Conservation (phyloP, 345 rosid species). For the Syzygium oleosum region DNA sequence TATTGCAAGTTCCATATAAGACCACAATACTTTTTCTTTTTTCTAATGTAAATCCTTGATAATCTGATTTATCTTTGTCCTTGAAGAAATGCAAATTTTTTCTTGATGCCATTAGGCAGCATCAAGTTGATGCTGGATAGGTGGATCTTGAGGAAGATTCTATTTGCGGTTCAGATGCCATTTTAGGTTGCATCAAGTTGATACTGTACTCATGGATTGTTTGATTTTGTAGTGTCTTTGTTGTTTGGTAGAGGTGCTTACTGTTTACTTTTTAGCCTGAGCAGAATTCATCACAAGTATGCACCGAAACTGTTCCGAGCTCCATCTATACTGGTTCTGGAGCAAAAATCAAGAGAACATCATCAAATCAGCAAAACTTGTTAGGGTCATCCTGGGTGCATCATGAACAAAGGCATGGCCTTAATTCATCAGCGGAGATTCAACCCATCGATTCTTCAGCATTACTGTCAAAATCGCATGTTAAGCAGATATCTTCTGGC, state of each 20-base stretch:
- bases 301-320: constrained; percentile 32
- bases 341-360: constrained; percentile 77
- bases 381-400: constrained; percentile 69
- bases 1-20: background rate
- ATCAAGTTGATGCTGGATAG: background rate
- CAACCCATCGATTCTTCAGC: constrained; percentile 66
- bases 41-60: background rate
- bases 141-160: background rate
- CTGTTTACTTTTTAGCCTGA: background rate
- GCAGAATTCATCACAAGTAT: constrained; percentile 48
- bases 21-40: background rate
- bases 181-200: background rate
- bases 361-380: constrained; percentile 26
- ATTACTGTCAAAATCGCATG: constrained; percentile 18
- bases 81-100: background rate
- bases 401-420: constrained; percentile 25
- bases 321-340: constrained; percentile 62
- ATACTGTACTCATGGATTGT: background rate
- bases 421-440: constrained; percentile 34
- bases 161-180: background rate
- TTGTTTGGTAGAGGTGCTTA: background rate
- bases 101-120: background rate
- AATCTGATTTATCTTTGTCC: background rate
- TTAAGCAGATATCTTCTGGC: constrained; percentile 14
- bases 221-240: background rate